Base-by-base conservation (phyloP, 2,329 filamentous ascomycete genomes). In the Diaporthe sp. region DNA sequence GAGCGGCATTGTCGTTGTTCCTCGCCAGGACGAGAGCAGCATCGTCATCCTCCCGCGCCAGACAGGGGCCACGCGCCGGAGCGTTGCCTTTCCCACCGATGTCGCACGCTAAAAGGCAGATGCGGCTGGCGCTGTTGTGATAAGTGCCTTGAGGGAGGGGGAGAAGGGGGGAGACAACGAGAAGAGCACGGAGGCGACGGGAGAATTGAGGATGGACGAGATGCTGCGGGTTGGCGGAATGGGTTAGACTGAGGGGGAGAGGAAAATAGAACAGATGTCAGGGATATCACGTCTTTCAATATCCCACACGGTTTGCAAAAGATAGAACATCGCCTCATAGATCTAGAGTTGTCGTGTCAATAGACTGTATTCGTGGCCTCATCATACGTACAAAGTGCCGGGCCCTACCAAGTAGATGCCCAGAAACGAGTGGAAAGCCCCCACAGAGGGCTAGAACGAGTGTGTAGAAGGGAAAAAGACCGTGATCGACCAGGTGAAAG, bases 401-500 rank as follows among this genome's bases (percentile, higher is more conserved):
- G 13, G 1, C 8, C 22, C 65, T 10, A 25, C 17, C 10, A 25
- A 4, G 22, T 9, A 53, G 22, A 9, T 22, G 47, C 65, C 34
- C n/a, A 28, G 10, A 39, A 55, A 42, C 15, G 49, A 70, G 34
- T 31, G 65, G 9, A 22, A 70, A 42, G 15, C 4, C 49, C 49
- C 9, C 34, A 2, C n/a, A 31, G 49, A 34, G 49, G 34, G 2
- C 9, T 12, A 2, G 4, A 70, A 42, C n/a, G 49, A 70, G 65
- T 22, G 65, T 70, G 17, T 10, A n/a, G 12, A 68, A 37, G 39
- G 31, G 31, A 31, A 49, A 65, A 42, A 8, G 65, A 70, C 34
- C 49, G 65, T 70, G 65, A 28, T 70, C 65, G 17, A 70, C 49
- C 49, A 70, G n/a, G 37, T 42, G 65, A 70, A 70, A 70, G 49